Percentiles rank a stretch among this genome's conserved stretches.
Conservation (phyloP, 805 yeast species). For the Debaryomyces maramus region DNA sequence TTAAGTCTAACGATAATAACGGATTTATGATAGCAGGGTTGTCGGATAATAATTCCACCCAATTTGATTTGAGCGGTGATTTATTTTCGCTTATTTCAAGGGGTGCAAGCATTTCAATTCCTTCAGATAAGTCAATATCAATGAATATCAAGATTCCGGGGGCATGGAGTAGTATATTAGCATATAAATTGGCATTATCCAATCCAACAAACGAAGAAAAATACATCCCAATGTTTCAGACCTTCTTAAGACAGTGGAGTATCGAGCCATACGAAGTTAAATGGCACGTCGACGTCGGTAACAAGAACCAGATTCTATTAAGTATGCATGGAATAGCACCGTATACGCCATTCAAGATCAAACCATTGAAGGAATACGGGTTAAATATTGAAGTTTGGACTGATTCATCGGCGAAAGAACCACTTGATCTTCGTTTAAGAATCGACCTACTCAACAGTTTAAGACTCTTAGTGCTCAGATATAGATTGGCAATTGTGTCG, state of each 20-base stretch:
- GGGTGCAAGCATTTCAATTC: constrained; percentile 43
- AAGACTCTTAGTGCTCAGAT: constrained; percentile 69
- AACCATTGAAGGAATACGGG: constrained; percentile 18
- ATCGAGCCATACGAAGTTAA: constrained; percentile 71
- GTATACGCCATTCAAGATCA: constrained; percentile 54
- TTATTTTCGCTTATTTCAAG: constrained; percentile 37
- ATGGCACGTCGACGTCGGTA: constrained; percentile 63
- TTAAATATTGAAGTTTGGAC: constrained; percentile 51
- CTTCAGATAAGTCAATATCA: constrained; percentile 44
- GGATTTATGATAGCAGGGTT: constrained; percentile 42
- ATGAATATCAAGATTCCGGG: constrained; percentile 52
- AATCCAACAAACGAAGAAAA: constrained; percentile 7
- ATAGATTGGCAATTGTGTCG: constrained; percentile 71
- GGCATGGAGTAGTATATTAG: constrained; percentile 62
- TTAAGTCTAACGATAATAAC: constrained; percentile 8
- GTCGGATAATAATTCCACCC: constrained; percentile 21
- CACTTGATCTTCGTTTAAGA: constrained; percentile 35
- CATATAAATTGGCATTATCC: constrained; percentile 42
- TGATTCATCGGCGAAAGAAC: constrained; percentile 32
- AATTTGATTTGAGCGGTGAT: constrained; percentile 22
- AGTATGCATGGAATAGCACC: constrained; percentile 71
- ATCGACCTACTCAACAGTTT: constrained; percentile 62
- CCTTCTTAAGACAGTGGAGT: constrained; percentile 68
- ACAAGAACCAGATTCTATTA: constrained; percentile 21
- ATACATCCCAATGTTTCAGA: constrained; percentile 40